Conservation (phyloP, 306 rosid genomes). For the Bauhinia variegata region DNA sequence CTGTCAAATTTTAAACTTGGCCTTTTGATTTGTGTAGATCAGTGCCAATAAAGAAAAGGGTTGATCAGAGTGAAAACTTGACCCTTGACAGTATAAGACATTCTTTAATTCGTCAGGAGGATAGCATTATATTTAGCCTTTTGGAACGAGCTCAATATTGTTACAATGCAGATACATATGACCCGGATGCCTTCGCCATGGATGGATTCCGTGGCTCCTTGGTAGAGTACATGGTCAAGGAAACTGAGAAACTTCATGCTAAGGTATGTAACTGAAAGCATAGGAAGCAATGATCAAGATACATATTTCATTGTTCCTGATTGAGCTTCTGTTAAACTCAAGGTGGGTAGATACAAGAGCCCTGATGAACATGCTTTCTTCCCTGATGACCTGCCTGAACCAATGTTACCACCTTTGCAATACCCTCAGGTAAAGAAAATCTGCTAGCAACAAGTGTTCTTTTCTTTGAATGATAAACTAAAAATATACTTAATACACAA, state of each 20-base stretch:
- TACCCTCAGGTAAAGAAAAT: slow-evolving; percentile 71
- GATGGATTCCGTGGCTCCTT: slow-evolving; percentile 81
- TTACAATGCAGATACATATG: slow-evolving; percentile 73
- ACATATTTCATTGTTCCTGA: slow-evolving; percentile 20
- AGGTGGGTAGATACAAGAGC: slow-evolving; percentile 92
- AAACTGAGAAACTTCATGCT: slow-evolving; percentile 93
- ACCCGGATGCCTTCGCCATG: slow-evolving; percentile 64
- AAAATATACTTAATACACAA: not conserved
- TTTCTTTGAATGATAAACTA: not conserved
- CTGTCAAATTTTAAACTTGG: slow-evolving; percentile 19
- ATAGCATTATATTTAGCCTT: slow-evolving; percentile 83
- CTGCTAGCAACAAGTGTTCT: slow-evolving; percentile 7
- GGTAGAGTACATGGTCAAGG: slow-evolving; percentile 74
- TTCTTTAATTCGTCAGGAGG: slow-evolving; percentile 82
- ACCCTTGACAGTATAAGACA: slow-evolving; percentile 78
- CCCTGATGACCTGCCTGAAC: slow-evolving; percentile 70
- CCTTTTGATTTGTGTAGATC: slow-evolving; percentile 50
- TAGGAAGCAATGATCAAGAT: slow-evolving; percentile 16
- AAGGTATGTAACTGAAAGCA: slow-evolving; percentile 49
- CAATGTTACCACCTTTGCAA: slow-evolving; percentile 77
- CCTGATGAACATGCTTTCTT: slow-evolving; percentile 97
- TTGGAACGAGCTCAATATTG: slow-evolving; percentile 81
- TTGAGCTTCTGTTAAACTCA: slow-evolving; percentile 31
- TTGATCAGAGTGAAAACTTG: slow-evolving; percentile 72
- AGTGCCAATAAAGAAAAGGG: slow-evolving; percentile 60